Base-by-base conservation (phyloP, 257 asterid species). In the Gentiana dahurica region DNA sequence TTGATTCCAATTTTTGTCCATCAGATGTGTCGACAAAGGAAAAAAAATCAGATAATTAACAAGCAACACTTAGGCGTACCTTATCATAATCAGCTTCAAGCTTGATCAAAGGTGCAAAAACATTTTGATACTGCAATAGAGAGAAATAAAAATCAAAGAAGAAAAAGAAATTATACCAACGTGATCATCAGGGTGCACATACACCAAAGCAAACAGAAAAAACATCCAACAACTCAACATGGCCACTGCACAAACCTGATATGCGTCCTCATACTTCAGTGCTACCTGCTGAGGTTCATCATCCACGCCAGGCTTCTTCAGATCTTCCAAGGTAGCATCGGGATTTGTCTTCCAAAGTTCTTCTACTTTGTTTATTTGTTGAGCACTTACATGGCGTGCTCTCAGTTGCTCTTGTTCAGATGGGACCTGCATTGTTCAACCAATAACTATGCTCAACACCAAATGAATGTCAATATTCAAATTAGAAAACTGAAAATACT, bases 331-430 rank as follows among this genome's bases (percentile, higher is more conserved):
- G 57, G 87, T 69, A 58, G 99, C 97, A 72, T 92, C 97, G 39
- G 97, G 95, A 65, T 92, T 92, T 59, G 99, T 74, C 71, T 92
- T 92, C 99, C 99, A 92, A 52, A 92, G 92, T 85, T 92, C 99
- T 77, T 92, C 99, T 51, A 92, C 87, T 71, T 88, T 92, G 70
- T 92, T 92, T 77, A 92, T 92, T 79, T 92, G 99, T 65, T 92
- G 99, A 49, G 99, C 97, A 60, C 95, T 88, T 55, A 88, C 84
- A 65, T 92, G 99, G 12, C 99, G 95, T 57, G 99, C 99, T 78
- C 97, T 76, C 76, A 92, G 66, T 76, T 92, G 99, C 70, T 92
- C 99, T 70, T 88, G 95, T 68, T 92, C 99, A 47, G 99, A 83
- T 59, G 99, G 99, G 39, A 88, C 95, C 99, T 88, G 74, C 41